phyloP scores from a whole-genome alignment of 2,329 filamentous ascomycete species.

The Coniochaeta sp. region DNA sequence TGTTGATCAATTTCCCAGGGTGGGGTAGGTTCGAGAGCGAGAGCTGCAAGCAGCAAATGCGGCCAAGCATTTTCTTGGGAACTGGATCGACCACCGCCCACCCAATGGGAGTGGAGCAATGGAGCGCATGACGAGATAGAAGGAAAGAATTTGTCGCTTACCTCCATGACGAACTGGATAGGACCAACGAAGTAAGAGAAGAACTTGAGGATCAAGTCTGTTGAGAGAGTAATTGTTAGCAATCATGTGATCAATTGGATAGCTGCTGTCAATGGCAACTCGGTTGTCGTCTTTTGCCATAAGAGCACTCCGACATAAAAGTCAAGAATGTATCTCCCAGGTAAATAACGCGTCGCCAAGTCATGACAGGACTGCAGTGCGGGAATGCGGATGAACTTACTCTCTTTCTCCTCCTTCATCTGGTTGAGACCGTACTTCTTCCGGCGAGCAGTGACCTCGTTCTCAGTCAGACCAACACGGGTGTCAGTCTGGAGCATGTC shows the following conservation, averaged over 20 bases:
- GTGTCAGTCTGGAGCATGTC: constrained; percentile 69
- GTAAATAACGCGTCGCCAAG: neutral
- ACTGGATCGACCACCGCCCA: neutral
- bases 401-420: constrained; percentile 45
- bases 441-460: constrained; percentile 56
- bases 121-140: neutral
- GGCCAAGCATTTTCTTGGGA: neutral
- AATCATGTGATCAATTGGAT: neutral
- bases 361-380: too few species aligned
- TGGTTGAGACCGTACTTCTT: constrained; percentile 79
- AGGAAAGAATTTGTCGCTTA: constrained; percentile 30
- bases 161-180: constrained; percentile 93
- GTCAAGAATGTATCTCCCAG: neutral
- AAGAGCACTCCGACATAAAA: neutral
- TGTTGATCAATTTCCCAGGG: constrained; percentile 2
- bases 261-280: neutral
- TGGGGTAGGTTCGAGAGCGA: neutral
- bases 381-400: neutral
- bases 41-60: neutral
- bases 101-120: neutral
- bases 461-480: constrained; percentile 59
- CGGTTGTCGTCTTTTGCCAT: neutral
- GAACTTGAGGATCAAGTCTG: constrained; percentile 70
- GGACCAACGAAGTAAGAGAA: constrained; percentile 77
- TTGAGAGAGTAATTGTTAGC: constrained; percentile 3